A percentile compares a stretch with the other conserved stretches of the same genome.
Evolutionary conservation across 495 filamentous ascomycete genomes (phyloP).

Genomic region (Pyrenula aspistea): DNA sequence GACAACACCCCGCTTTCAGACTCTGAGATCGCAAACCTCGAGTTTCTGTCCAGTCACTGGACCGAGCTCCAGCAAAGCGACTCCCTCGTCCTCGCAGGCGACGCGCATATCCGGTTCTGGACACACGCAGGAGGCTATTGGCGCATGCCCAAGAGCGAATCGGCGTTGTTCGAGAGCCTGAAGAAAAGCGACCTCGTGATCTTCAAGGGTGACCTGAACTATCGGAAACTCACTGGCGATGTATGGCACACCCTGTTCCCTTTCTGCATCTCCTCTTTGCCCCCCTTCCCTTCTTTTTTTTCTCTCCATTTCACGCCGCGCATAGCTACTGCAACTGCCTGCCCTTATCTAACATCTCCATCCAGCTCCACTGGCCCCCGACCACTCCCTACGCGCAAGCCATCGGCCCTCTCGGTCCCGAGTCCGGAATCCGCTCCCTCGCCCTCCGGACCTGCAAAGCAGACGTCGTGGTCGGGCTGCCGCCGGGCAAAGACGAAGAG

Average conservation of each 20-base stretch:
- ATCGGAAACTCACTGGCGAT: conserved; percentile 80
- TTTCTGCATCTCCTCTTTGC: not conserved
- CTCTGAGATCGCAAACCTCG: conserved; percentile 51
- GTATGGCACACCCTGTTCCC: conserved; percentile 33
- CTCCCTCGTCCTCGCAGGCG: conserved; percentile 64
- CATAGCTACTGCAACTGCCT: too few relatives aligned
- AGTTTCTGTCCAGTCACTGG: conserved; percentile 75
- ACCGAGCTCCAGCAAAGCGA: conserved; percentile 67
- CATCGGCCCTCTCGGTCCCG: conserved; percentile 73
- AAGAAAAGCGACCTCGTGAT: conserved; percentile 78
- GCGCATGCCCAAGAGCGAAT: conserved; percentile 59
- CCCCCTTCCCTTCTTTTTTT: not conserved
- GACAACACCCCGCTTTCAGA: conserved; percentile 50
- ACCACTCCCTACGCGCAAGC: conserved; percentile 78
- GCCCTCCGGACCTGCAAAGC: conserved; percentile 91
- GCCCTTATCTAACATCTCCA: conserved; percentile 8
- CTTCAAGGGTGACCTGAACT: conserved; percentile 96
- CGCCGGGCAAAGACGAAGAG: conserved; percentile 66
- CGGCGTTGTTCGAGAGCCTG: conserved; percentile 65
- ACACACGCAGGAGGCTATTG: conserved; percentile 76
- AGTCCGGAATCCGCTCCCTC: conserved; percentile 68
- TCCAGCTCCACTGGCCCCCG: conserved; percentile 69
- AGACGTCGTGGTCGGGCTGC: conserved; percentile 86
- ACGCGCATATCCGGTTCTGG: conserved; percentile 57
- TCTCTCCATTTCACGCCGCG: not conserved